phyloP scores from a whole-genome alignment of 257 asterid species.

The Thymus quinquecostatus region DNA sequence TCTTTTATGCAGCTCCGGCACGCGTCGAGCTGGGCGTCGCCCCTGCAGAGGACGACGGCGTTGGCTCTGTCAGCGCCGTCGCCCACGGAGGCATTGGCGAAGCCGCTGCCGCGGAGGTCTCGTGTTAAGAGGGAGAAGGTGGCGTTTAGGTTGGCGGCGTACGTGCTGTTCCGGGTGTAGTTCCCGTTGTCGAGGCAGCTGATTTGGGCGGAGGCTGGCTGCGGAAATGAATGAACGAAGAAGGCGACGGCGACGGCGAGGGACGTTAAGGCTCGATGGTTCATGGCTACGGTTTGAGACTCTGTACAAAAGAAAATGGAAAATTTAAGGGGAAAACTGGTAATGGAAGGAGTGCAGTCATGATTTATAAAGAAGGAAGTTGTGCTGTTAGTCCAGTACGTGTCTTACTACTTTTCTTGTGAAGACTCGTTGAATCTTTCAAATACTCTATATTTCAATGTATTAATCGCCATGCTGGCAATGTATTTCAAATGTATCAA shows the following conservation, averaged over 20 bases:
- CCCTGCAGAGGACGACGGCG: slow-evolving; percentile 33
- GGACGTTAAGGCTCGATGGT: too few species aligned
- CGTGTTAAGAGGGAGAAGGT: slow-evolving; percentile 15
- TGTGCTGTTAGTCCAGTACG: too few species aligned
- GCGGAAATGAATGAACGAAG: too few species aligned
- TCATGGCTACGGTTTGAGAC: background rate
- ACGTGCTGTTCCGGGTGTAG: slow-evolving; percentile 20
- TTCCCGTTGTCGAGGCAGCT: too few species aligned
- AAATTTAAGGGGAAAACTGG: background rate
- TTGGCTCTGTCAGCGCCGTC: slow-evolving; percentile 25
- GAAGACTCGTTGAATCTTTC: too few species aligned
- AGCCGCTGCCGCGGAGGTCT: slow-evolving; percentile 26
- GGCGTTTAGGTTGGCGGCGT: slow-evolving; percentile 26
- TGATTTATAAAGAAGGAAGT: too few species aligned
- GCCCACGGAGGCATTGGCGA: slow-evolving; percentile 36
- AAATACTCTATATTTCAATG: too few species aligned
- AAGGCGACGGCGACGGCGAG: background rate
- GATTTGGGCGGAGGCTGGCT: too few species aligned
- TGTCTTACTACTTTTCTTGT: too few species aligned
- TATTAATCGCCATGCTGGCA: too few species aligned
- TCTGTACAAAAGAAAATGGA: background rate
- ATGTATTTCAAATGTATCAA: too few species aligned
- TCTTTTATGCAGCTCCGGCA: slow-evolving; percentile 9
- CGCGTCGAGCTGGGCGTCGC: slow-evolving; percentile 19
- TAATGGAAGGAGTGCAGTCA: too few species aligned